A percentile compares a stretch with the other conserved stretches of the same genome.
These are phyloP conservation scores for Pseudozyma flocculosa DNA, from an alignment of 1,284 basidiomycete genomes.

Conservation along the genomic window DNA sequence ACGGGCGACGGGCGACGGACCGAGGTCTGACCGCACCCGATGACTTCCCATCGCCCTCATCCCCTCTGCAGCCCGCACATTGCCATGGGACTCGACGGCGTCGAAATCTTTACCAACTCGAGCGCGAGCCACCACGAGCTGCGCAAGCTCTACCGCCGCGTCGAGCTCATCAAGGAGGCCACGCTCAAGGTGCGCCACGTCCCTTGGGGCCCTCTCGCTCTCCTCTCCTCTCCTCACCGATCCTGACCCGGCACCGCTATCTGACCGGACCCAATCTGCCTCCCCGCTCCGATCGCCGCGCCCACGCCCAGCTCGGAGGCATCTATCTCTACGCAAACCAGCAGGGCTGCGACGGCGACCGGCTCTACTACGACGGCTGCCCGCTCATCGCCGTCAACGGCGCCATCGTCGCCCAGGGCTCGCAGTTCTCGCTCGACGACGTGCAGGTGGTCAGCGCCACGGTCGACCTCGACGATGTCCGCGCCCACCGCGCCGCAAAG, in stretches of 20 bases:
- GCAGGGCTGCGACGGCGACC: slow-evolving; percentile 96
- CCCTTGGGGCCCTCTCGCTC: background rate
- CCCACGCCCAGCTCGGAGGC: slow-evolving; percentile 70
- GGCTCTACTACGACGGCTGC: slow-evolving; percentile 96
- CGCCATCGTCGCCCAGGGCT: slow-evolving; percentile 85
- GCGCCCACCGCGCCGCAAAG: slow-evolving; percentile 73
- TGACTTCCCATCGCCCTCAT: no score
- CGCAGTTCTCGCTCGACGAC: slow-evolving; percentile 91
- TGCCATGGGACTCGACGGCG: slow-evolving; percentile 92
- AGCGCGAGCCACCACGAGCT: slow-evolving; percentile 97
- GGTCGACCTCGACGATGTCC: slow-evolving; percentile 89
- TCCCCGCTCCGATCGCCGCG: no score
- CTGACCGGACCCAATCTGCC: no score
- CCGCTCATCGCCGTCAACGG: slow-evolving; percentile 95
- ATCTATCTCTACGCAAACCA: slow-evolving; percentile 98
- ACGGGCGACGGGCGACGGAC: no score
- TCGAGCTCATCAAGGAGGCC: slow-evolving; percentile 95
- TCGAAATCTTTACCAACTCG: slow-evolving; percentile 97
- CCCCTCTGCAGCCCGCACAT: slow-evolving; percentile 96
- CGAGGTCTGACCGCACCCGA: no score
- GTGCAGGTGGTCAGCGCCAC: slow-evolving; percentile 95
- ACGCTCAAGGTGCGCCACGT: slow-evolving; percentile 73
- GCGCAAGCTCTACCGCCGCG: slow-evolving; percentile 83
- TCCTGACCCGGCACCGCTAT: background rate
- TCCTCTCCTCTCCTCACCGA: background rate